Conservation (phyloP, 306 rosid species). For the Malus fusca region DNA sequence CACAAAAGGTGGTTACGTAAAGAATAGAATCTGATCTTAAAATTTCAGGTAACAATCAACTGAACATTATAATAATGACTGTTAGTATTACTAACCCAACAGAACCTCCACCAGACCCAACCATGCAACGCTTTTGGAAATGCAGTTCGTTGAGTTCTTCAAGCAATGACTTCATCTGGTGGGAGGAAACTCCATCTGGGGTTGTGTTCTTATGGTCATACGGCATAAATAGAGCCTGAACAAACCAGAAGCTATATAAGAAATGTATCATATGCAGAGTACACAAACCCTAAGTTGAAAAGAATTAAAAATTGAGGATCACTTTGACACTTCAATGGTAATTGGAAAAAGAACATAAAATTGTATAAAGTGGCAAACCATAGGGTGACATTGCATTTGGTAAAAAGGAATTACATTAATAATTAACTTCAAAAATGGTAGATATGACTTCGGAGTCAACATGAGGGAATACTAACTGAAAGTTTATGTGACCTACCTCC, state of each 20-base stretch:
- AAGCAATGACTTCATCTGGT: constrained; percentile 72
- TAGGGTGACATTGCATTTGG: background rate
- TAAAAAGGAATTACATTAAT: background rate
- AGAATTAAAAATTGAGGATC: background rate
- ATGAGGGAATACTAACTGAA: background rate
- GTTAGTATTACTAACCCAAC: constrained; percentile 63
- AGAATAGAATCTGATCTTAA: background rate
- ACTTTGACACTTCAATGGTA: background rate
- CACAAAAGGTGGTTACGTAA: background rate
- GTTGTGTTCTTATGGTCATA: constrained; percentile 93
- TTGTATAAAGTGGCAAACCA: background rate
- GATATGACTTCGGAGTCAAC: background rate
- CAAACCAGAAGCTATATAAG: background rate
- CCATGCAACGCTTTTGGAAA: constrained; percentile 68
- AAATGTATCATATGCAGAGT: background rate
- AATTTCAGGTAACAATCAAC: background rate
- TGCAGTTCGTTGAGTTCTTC: constrained; percentile 72
- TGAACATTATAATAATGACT: background rate
- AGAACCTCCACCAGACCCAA: constrained; percentile 97
- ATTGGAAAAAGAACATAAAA: background rate
- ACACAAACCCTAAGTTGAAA: background rate
- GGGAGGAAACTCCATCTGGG: constrained; percentile 59
- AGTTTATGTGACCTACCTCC: constrained; percentile 50
- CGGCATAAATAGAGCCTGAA: constrained; percentile 96
- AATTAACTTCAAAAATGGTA: background rate